phyloP scores from a whole-genome alignment of 768 basidiomycete genomes.

The Collybia sordida region DNA sequence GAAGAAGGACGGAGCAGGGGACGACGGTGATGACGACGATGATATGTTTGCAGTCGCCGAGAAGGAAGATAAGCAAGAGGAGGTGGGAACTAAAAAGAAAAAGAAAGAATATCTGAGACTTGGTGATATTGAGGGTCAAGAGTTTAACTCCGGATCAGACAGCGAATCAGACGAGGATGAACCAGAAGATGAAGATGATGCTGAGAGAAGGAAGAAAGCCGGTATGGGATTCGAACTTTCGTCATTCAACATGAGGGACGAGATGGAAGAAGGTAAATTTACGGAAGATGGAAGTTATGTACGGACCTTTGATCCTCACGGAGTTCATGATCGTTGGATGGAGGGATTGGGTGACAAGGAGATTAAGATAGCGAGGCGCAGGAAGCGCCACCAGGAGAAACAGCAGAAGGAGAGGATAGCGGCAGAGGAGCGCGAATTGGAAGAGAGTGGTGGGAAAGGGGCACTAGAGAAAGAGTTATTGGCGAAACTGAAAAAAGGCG shows the following conservation, averaged over 20 bases:
- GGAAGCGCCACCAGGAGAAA: constrained; percentile 75
- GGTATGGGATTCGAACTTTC: constrained; percentile 95
- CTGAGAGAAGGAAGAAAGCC: constrained; percentile 68
- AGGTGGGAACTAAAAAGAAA: constrained; percentile 47
- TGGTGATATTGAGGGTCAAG: constrained; percentile 97
- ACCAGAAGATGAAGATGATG: constrained; percentile 78
- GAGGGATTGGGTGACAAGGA: constrained; percentile 83
- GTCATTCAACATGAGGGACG: constrained; percentile 98
- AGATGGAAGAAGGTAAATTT: constrained; percentile 98
- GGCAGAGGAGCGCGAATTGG: constrained; percentile 74
- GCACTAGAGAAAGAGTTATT: constrained; percentile 69
- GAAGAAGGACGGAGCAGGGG: constrained; percentile 52
- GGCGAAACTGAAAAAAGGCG: constrained; percentile 79
- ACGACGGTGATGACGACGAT: constrained; percentile 66
- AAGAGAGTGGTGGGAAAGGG: constrained; percentile 64
- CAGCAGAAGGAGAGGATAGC: constrained; percentile 65
- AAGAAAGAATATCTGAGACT: constrained; percentile 78
- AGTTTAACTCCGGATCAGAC: constrained; percentile 62
- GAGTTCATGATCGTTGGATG: constrained; percentile 95
- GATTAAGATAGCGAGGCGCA: constrained; percentile 78
- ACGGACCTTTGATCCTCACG: constrained; percentile 85
- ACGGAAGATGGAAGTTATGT: constrained; percentile 90
- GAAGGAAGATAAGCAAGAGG: constrained; percentile 52
- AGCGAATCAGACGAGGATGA: constrained; percentile 45
- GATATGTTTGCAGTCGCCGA: constrained; percentile 71